Evolutionary conservation across 106 monocot genomes (phyloP).

Genomic region (Allium sativum): DNA sequence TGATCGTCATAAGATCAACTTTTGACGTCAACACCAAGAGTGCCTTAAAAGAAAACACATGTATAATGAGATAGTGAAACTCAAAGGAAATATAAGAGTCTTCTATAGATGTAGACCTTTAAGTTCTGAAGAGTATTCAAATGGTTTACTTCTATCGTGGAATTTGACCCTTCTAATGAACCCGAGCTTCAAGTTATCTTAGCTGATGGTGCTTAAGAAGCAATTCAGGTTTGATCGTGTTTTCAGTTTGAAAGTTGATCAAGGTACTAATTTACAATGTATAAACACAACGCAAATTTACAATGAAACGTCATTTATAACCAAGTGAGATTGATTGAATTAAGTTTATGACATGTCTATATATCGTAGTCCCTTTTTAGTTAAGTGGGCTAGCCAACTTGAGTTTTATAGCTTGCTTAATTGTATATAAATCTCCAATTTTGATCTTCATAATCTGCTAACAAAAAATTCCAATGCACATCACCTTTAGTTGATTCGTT

Average conservation of each 20-base stretch:
- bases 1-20: too few relatives aligned
- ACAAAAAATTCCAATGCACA: too few relatives aligned
- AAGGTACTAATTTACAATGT: conserved; percentile 40
- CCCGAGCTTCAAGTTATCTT: conserved; percentile 60
- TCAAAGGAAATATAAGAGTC: conserved; percentile 91
- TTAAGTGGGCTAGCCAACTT: too few relatives aligned
- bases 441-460: too few relatives aligned
- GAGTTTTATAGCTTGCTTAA: too few relatives aligned
- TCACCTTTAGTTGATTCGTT: too few relatives aligned
- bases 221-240: conserved; percentile 89
- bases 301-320: too few relatives aligned
- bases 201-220: conserved; percentile 49
- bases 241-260: conserved; percentile 56
- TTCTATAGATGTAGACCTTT: conserved; percentile 85
- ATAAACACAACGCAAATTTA: too few relatives aligned
- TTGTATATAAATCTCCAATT: too few relatives aligned
- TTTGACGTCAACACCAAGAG: conserved; percentile 41
- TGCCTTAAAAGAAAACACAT: conserved; percentile 54
- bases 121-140: conserved; percentile 49
- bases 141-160: conserved; percentile 42
- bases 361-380: too few relatives aligned
- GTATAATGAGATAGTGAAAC: conserved; percentile 79
- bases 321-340: too few relatives aligned
- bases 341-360: too few relatives aligned
- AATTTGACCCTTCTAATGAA: conserved; percentile 54